Evolutionary conservation across 768 basidiomycete species (phyloP).

Genomic region (Pleurotus tuoliensis): DNA sequence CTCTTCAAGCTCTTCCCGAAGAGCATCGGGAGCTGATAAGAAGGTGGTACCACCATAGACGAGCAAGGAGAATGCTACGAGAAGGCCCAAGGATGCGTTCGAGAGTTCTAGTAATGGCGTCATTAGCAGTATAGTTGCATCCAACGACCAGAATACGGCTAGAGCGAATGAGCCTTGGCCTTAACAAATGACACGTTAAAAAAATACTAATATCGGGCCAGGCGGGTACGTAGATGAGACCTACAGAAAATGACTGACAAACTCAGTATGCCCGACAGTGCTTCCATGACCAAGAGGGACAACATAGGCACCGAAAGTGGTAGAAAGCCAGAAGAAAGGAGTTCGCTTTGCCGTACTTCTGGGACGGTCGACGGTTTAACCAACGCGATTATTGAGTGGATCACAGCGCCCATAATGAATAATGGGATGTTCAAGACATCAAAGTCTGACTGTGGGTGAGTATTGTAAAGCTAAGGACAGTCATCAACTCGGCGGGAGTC

Average conservation of each 20-base stretch:
- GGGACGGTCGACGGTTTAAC: not conserved
- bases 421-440: not conserved
- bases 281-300: not conserved
- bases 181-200: not conserved
- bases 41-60: not conserved
- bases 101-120: not conserved
- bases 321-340: not conserved
- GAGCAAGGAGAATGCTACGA: not conserved
- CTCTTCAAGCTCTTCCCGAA: not conserved
- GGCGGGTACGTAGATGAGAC: not conserved
- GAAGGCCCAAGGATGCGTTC: not conserved
- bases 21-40: too few relatives aligned
- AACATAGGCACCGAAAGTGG: not conserved
- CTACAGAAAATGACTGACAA: not conserved
- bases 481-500: too few relatives aligned
- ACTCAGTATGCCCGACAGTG: not conserved
- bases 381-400: not conserved
- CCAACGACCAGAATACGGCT: not conserved
- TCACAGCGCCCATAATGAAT: not conserved
- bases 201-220: not conserved
- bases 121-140: not conserved
- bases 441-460: too few relatives aligned
- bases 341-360: not conserved
- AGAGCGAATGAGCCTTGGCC: not conserved
- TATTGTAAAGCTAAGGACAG: too few relatives aligned